Evolutionary conservation across 305 asterid genomes (phyloP).

Genomic region (Nicotiana rustica): DNA sequence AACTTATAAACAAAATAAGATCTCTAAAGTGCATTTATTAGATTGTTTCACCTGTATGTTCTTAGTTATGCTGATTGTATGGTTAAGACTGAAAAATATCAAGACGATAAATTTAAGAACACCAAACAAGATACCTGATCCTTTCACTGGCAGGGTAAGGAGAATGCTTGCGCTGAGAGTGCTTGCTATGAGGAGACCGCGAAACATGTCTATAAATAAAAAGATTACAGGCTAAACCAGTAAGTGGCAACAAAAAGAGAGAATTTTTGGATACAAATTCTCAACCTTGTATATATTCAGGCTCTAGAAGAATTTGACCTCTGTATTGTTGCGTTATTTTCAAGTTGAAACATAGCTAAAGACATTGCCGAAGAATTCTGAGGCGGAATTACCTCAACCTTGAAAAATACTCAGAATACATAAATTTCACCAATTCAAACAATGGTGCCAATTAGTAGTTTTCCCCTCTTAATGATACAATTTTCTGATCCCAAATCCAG

Average conservation of each 20-base stretch:
- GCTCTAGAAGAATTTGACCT: slow-evolving; percentile 35
- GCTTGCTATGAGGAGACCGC: slow-evolving; percentile 99
- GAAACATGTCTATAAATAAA: slow-evolving; percentile 88
- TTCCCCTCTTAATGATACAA: not conserved
- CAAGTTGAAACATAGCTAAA: not conserved
- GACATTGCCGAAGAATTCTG: slow-evolving; percentile 9
- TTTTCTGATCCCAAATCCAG: not conserved
- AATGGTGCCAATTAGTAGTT: not conserved
- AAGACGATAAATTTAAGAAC: slow-evolving; percentile 38
- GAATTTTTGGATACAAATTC: slow-evolving; percentile 44
- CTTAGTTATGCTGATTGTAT: slow-evolving; percentile 42
- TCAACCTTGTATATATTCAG: slow-evolving; percentile 45
- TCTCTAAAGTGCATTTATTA: slow-evolving; percentile 23
- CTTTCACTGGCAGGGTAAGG: slow-evolving; percentile 94
- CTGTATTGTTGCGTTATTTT: not conserved
- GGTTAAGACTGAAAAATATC: slow-evolving; percentile 42
- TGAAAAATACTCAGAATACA: not conserved
- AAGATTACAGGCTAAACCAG: slow-evolving; percentile 80
- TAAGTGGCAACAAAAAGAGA: slow-evolving; percentile 56
- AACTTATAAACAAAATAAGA: slow-evolving; percentile 45
- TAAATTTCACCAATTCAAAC: slow-evolving; percentile 25
- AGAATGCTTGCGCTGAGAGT: slow-evolving; percentile 96
- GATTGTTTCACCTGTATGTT: slow-evolving; percentile 60
- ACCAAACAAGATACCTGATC: slow-evolving; percentile 69
- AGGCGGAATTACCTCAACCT: not conserved